Base-by-base conservation (phyloP, 495 filamentous ascomycete genomes). In the Pseudomonodictys pantanalensis region DNA sequence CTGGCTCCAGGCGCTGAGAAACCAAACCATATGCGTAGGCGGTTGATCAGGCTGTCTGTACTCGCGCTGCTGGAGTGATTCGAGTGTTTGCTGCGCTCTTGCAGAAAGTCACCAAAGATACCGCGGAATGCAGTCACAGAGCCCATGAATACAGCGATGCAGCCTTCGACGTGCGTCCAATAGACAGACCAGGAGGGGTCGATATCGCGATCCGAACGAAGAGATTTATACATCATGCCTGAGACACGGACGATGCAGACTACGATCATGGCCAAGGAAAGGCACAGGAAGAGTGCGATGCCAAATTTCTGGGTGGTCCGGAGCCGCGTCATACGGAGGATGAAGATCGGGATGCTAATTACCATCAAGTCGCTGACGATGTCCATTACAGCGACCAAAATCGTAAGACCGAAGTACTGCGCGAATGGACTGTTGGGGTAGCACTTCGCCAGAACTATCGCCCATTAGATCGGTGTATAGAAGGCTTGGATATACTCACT, bases 91-190 rank as follows among this genome's bases (percentile, higher is more conserved):
- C 32, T 7, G 32, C 15, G 4, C n/a, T 32, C 22, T 24, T 17
- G n/a, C n/a, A n/a, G n/a, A n/a, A n/a, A n/a, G n/a, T 35, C 48
- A 15, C 17, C 48, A 52, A 52, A 52, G n/a, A 52, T 24, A 17
- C 9, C 23, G 6, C 48, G 48, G 22, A 33, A 52, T 12, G 48
- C 48, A 5, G 26, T 33, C 10, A 23, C 28, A 17, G 48, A 32
- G 4, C 15, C 48, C 48, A 52, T 52, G 29, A 18, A 33, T 24
- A 52, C 23, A 10, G 48, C 48, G 11, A 52, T 23, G 15, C 26
- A 33, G 26, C 48, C 23, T 22, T 52, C 48, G 11, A 52, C 4
- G 29, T 52, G 26, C 9, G n/a, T 12, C 38, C 38, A 41, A 15
- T n/a, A 41, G 15, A 41, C 12, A 12, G 15, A 12, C 12, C 15